Percentiles rank a stretch among this genome's conserved stretches.
phyloP scores from a whole-genome alignment of 441 rosid genomes.

The Codiaeum variegatum region DNA sequence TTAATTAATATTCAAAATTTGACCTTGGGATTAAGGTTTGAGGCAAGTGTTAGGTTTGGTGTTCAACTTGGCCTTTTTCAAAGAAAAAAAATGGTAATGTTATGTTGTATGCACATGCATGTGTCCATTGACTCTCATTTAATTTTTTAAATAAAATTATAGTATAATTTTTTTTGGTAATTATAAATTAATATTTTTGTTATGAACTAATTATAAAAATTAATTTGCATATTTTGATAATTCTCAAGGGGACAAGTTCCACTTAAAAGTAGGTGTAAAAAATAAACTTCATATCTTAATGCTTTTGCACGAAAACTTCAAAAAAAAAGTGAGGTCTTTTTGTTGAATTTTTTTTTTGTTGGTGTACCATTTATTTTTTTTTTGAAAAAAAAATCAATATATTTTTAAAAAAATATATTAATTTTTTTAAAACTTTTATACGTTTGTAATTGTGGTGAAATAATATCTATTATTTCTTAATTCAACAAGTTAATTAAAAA shows the following conservation, averaged over 20 bases:
- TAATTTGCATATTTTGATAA: conserved; percentile 2
- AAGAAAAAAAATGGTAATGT: neutral
- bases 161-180: neutral
- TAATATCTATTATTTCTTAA: no score
- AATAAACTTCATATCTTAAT: conserved; percentile 6
- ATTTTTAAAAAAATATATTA: no score
- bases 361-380: neutral
- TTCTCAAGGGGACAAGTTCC: neutral
- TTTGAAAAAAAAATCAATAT: no score
- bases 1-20: conserved; percentile 8
- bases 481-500: no score
- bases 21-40: conserved; percentile 13
- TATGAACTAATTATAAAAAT: neutral
- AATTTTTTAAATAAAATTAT: neutral
- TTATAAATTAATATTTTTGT: no score
- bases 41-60: neutral
- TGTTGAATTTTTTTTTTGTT: neutral
- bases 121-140: neutral
- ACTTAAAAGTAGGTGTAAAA: neutral
- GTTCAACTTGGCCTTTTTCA: conserved; percentile 17
- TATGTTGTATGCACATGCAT: conserved; percentile 25
- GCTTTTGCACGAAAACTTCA: neutral
- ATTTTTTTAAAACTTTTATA: no score
- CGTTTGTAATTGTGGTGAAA: no score
- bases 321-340: neutral